A percentile compares a stretch with the other conserved stretches of the same genome.
Evolutionary conservation across 2,329 filamentous ascomycete species (phyloP).

Genomic region (Exophiala sideris): DNA sequence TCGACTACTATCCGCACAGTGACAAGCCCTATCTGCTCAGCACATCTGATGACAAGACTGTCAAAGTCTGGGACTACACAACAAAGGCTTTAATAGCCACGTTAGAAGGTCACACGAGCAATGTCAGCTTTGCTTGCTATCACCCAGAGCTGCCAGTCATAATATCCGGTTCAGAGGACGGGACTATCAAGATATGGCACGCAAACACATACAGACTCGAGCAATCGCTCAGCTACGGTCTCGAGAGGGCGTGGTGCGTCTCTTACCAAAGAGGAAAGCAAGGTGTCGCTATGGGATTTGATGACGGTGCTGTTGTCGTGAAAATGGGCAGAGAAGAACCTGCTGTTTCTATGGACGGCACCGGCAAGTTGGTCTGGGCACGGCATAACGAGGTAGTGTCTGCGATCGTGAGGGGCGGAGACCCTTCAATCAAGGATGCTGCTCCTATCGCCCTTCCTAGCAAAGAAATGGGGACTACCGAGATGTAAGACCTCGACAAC

Average conservation of each 20-base stretch:
- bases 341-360: constrained; percentile 93
- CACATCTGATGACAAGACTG: constrained; percentile 91
- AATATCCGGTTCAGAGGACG: constrained; percentile 95
- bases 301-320: constrained; percentile 95
- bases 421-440: constrained; percentile 81
- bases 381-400: constrained; percentile 93
- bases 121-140: constrained; percentile 97
- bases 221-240: constrained; percentile 90
- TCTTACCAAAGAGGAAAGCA: constrained; percentile 93
- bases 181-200: constrained; percentile 97
- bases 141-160: constrained; percentile 96
- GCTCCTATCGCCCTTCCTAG: constrained; percentile 79
- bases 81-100: constrained; percentile 97
- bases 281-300: constrained; percentile 91
- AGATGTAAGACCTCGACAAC: constrained; percentile 63
- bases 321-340: constrained; percentile 97
- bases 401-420: constrained; percentile 88
- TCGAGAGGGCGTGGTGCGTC: constrained; percentile 97
- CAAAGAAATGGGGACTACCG: constrained; percentile 93
- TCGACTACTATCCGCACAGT: constrained; percentile 75
- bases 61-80: constrained; percentile 99
- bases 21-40: constrained; percentile 86
- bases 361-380: constrained; percentile 95
- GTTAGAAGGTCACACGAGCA: constrained; percentile 93
- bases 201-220: constrained; percentile 95